A percentile compares a stretch with the other conserved stretches of the same genome.
Conservation (phyloP, 23 red algal species). For the Gracilaria domingensis region DNA sequence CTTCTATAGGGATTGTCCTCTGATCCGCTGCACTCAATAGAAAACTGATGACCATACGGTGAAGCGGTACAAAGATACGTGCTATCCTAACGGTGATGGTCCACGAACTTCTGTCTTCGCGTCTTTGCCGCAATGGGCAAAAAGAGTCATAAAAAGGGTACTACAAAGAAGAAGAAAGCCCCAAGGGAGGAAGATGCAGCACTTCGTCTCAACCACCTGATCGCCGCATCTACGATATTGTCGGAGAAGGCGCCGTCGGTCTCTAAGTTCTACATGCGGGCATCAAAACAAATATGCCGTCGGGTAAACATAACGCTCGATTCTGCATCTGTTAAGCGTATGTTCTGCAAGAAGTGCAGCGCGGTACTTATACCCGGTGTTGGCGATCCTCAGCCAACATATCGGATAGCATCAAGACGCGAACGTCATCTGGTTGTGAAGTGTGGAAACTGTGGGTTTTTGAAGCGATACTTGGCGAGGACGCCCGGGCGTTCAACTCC, state of each 20-base stretch:
- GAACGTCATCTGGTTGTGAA: slow-evolving; percentile 52
- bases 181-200: slow-evolving; percentile 66
- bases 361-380: slow-evolving; percentile 38
- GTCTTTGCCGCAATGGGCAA: slow-evolving; percentile 4
- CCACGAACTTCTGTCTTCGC: neutral
- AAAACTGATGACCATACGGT: too few species aligned
- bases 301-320: slow-evolving; percentile 70
- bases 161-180: slow-evolving; percentile 33
- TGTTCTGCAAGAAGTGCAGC: slow-evolving; percentile 66
- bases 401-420: slow-evolving; percentile 32
- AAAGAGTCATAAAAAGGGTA: slow-evolving; percentile 52
- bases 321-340: slow-evolving; percentile 66
- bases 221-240: slow-evolving; percentile 40
- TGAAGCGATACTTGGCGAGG: slow-evolving; percentile 51
- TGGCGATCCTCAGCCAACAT: neutral
- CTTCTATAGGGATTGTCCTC: too few species aligned
- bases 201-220: slow-evolving; percentile 58
- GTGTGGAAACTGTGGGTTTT: slow-evolving; percentile 50
- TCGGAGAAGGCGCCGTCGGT: slow-evolving; percentile 57
- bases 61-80: too few species aligned
- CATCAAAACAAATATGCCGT: slow-evolving; percentile 62
- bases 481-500: neutral
- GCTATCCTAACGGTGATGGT: neutral
- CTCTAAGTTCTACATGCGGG: slow-evolving; percentile 15
- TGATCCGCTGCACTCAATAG: too few species aligned